These are phyloP conservation scores for Fusarium nodosum DNA, from an alignment of 2,329 filamentous ascomycete genomes.

Conservation along the genomic window DNA sequence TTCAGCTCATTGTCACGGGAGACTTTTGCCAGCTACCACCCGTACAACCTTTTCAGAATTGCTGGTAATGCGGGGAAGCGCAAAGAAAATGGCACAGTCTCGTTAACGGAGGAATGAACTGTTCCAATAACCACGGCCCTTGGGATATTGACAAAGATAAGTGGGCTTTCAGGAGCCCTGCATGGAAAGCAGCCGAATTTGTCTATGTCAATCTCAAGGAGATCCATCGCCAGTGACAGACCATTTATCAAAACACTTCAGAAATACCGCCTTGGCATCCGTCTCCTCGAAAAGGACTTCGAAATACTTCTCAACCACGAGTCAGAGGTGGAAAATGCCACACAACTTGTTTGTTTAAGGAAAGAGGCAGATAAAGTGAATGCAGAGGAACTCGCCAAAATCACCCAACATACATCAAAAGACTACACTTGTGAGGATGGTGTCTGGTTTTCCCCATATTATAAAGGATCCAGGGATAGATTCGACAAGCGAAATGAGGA, in stretches of 20 bases:
- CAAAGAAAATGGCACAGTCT: no score
- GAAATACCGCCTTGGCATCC: conserved; percentile 64
- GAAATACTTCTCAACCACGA: conserved; percentile 61
- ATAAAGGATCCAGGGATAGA: fast-evolving
- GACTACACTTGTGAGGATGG: neutral
- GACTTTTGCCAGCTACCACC: conserved; percentile 74
- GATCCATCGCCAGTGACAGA: conserved; percentile 70
- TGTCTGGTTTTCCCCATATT: neutral
- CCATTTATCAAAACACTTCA: conserved; percentile 68
- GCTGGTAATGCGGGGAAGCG: conserved; percentile 34
- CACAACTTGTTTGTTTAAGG: conserved; percentile 29
- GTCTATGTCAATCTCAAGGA: conserved; percentile 64
- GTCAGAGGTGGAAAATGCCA: conserved; percentile 49
- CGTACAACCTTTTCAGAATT: conserved; percentile 64
- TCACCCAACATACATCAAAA: neutral
- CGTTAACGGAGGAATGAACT: neutral
- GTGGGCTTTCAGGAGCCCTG: conserved; percentile 70
- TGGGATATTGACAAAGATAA: conserved; percentile 57
- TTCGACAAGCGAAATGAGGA: neutral
- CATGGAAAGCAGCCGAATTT: conserved; percentile 69
- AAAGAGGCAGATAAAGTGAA: no score
- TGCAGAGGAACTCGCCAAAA: no score
- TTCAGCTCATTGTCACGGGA: conserved; percentile 48
- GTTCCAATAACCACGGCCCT: neutral
- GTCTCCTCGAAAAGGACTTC: conserved; percentile 55